Evolutionary conservation across 305 asterid species (phyloP), one percentile per base, ranked within the genome.

Genomic region (Salvia sclarea): DNA sequence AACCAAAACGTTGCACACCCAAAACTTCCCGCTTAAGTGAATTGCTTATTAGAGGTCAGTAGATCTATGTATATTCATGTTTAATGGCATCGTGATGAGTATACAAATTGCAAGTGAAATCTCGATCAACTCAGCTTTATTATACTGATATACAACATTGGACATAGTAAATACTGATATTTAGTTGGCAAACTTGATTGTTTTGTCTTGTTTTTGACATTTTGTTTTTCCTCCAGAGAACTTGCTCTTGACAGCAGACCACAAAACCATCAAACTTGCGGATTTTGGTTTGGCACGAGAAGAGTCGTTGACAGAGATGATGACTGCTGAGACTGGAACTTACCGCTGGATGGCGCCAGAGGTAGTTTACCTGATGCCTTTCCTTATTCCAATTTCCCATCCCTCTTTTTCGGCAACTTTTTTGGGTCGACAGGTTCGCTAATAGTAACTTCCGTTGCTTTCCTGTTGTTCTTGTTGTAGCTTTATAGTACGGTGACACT

Each of bases 331-430:
- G 81, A 93, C 98, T 0, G 98, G 98, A 82, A 93, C 98, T n/a
- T 93, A 93, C 62, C 98, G 97, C 61, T 93, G 98, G 98, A 93
- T 93, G 98, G 98, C 98, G 49, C 98, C 98, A 24, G 98, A 93
- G 97, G 98, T 93, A 75, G 24, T 70, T 68, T 21, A 52, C 25
- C 28, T 13, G 40, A 60, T 13, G 13, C 22, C 40, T 75, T 63
- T 57, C n/a, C 17, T 24, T 30, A 0, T 11, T 37, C 8, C 6
- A 2, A 7, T 40, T 41, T 45, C 35, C 30, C 37, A 5, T 62
- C 4, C 52, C 25, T 33, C 13, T 33, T 25, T 9, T 25, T n/a
- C 2, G 31, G 3, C 16, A 12, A 37, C 16, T 60, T 44, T 12
- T 17, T 48, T 4, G 17, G 45, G 33, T 62, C n/a, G 6, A 30